Percentiles rank a stretch among this genome's conserved stretches.
phyloP scores from a whole-genome alignment of 805 yeast genomes.

The Wickerhamomyces alni region DNA sequence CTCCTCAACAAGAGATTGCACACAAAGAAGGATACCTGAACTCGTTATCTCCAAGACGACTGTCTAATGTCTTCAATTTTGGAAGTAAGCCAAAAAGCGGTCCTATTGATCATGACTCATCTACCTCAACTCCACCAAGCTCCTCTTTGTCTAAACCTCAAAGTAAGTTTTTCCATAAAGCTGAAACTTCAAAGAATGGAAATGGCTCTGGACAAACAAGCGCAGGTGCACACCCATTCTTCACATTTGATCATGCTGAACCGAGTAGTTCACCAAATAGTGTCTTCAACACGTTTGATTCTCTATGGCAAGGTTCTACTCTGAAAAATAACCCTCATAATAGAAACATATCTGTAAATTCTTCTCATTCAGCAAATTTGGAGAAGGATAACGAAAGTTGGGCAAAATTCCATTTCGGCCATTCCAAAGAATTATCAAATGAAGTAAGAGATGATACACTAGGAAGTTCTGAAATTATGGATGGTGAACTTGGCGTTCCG shows the following conservation, averaged over 20 bases:
- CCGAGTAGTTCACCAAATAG: not conserved
- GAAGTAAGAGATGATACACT: not conserved
- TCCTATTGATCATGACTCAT: not conserved
- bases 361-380: conserved; percentile 6
- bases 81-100: conserved; percentile 16
- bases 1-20: conserved; percentile 3
- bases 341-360: conserved; percentile 10
- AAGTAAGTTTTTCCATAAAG: conserved; percentile 19
- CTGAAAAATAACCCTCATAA: conserved; percentile 5
- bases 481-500: conserved; percentile 8
- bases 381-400: conserved; percentile 16
- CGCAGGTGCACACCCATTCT: not conserved
- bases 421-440: not conserved
- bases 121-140: not conserved
- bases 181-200: conserved; percentile 3
- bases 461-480: not conserved
- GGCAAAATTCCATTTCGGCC: conserved; percentile 11
- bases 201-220: too few species aligned
- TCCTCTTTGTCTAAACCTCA: conserved; percentile 9
- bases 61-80: conserved; percentile 25
- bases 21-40: conserved; percentile 11
- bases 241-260: not conserved
- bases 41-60: conserved; percentile 25
- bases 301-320: conserved; percentile 12
- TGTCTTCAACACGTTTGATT: conserved; percentile 9